Evolutionary conservation across 805 yeast genomes (phyloP).

Genomic region (Suhomyces xylopsoci): DNA sequence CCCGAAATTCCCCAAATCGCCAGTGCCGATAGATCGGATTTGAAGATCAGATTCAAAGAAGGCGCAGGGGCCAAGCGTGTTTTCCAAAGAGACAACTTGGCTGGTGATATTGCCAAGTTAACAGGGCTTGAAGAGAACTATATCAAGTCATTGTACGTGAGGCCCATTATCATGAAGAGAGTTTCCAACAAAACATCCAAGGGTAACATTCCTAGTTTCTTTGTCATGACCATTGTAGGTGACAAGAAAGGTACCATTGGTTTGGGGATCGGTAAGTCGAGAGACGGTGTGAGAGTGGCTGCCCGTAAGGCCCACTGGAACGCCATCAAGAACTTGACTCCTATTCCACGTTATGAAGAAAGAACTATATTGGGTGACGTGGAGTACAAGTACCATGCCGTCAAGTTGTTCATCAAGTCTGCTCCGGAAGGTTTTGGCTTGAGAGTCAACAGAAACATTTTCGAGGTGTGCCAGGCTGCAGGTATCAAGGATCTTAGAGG

Average conservation of each 20-base stretch:
- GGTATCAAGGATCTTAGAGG: slow-evolving; percentile 94
- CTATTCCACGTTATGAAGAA: slow-evolving; percentile 83
- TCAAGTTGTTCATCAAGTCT: slow-evolving; percentile 72
- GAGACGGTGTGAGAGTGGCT: slow-evolving; percentile 72
- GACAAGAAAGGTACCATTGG: slow-evolving; percentile 93
- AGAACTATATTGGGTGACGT: slow-evolving; percentile 87
- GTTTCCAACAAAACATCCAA: slow-evolving; percentile 90
- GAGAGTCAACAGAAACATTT: slow-evolving; percentile 84
- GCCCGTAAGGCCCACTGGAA: slow-evolving; percentile 86
- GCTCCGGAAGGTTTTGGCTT: slow-evolving; percentile 94
- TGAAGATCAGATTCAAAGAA: slow-evolving; percentile 34
- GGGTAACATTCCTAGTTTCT: slow-evolving; percentile 83
- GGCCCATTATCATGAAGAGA: slow-evolving; percentile 68
- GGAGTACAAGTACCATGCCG: slow-evolving; percentile 83
- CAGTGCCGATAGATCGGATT: slow-evolving; percentile 49
- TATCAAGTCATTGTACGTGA: slow-evolving; percentile 57
- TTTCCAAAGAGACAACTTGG: slow-evolving; percentile 35
- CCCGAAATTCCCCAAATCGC: slow-evolving; percentile 55
- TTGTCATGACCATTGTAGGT: slow-evolving; percentile 86
- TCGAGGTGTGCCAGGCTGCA: slow-evolving; percentile 86
- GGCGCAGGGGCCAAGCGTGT: slow-evolving; percentile 12
- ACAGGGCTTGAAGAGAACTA: slow-evolving; percentile 66
- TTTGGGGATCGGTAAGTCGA: slow-evolving; percentile 90
- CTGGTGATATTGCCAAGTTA: slow-evolving; percentile 53
- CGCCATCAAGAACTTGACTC: slow-evolving; percentile 80